These are phyloP conservation scores for Vanderwaltozyma tropicalis DNA, from an alignment of 805 yeast genomes.

Conservation along the genomic window DNA sequence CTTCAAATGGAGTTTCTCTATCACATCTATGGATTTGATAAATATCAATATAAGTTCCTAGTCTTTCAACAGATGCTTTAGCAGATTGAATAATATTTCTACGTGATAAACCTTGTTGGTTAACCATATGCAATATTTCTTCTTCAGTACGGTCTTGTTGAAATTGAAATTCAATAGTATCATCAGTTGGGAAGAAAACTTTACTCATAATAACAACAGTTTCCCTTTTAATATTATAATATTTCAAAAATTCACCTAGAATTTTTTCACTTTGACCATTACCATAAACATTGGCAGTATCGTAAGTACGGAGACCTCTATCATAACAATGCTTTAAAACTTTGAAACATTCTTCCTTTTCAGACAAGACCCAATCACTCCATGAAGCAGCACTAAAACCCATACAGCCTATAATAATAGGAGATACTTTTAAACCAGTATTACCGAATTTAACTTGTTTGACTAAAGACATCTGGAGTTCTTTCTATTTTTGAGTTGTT, in stretches of 20 bases:
- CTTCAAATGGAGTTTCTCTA: conserved; percentile 34
- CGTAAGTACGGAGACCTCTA: conserved; percentile 36
- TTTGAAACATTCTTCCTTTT: conserved; percentile 37
- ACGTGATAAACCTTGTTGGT: conserved; percentile 35
- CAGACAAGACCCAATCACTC: conserved; percentile 39
- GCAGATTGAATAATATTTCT: conserved; percentile 40
- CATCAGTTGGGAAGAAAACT: conserved; percentile 28
- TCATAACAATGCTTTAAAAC: conserved; percentile 39
- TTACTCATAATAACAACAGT: conserved; percentile 47
- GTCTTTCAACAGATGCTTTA: conserved; percentile 31
- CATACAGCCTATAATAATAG: conserved; percentile 47
- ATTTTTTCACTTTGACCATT: conserved; percentile 40
- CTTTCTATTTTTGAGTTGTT: too few relatives aligned
- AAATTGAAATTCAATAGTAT: conserved; percentile 5
- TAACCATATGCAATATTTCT: conserved; percentile 18
- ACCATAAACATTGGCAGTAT: conserved; percentile 41
- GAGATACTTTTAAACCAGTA: conserved; percentile 42
- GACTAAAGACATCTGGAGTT: conserved; percentile 5
- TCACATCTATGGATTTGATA: conserved; percentile 47
- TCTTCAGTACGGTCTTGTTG: not conserved
- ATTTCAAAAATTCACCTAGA: conserved; percentile 44
- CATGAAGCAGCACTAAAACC: conserved; percentile 36
- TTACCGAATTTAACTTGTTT: conserved; percentile 29
- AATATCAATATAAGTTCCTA: conserved; percentile 40
- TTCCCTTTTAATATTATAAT: conserved; percentile 42